Percentiles rank a stretch among this genome's conserved stretches.
These are phyloP conservation scores for Chrysoporthe austroafricana DNA, from an alignment of 2,329 filamentous ascomycete genomes.

Conservation along the genomic window DNA sequence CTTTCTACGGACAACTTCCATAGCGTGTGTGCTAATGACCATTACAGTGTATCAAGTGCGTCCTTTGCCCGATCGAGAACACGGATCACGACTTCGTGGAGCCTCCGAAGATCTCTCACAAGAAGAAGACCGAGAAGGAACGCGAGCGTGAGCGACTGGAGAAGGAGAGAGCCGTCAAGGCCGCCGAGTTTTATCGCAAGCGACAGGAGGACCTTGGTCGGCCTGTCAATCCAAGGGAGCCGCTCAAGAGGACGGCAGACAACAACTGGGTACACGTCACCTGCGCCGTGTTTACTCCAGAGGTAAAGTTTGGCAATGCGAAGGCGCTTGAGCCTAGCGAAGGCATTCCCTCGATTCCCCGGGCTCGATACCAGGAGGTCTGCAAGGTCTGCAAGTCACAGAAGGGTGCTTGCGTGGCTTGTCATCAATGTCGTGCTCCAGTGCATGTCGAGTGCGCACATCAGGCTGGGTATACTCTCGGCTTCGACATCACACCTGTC, in stretches of 20 bases:
- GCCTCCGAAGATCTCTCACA: slow-evolving; percentile 76
- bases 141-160: slow-evolving; percentile 86
- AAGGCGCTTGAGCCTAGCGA: slow-evolving; percentile 83
- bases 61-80: slow-evolving; percentile 82
- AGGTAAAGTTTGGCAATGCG: slow-evolving; percentile 90
- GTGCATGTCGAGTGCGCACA: slow-evolving; percentile 93
- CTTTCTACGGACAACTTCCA: not conserved
- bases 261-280: slow-evolving; percentile 99
- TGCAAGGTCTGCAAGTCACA: slow-evolving; percentile 84
- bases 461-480: slow-evolving; percentile 79
- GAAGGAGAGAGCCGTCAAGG: slow-evolving; percentile 78
- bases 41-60: slow-evolving; percentile 80
- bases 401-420: slow-evolving; percentile 79
- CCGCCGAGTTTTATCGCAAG: slow-evolving; percentile 79
- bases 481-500: slow-evolving; percentile 87
- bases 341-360: slow-evolving; percentile 82
- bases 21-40: slow-evolving; percentile 15
- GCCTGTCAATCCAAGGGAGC: slow-evolving; percentile 82
- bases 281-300: slow-evolving; percentile 88
- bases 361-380: slow-evolving; percentile 71
- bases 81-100: slow-evolving; percentile 86
- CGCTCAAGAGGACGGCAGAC: slow-evolving; percentile 89
- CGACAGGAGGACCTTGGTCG: slow-evolving; percentile 84
- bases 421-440: slow-evolving; percentile 70
- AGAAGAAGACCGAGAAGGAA: slow-evolving; percentile 88